A percentile compares a stretch with the other conserved stretches of the same genome.
Conservation (phyloP, 2,329 filamentous ascomycete species). For the Penicillium rolfsii region DNA sequence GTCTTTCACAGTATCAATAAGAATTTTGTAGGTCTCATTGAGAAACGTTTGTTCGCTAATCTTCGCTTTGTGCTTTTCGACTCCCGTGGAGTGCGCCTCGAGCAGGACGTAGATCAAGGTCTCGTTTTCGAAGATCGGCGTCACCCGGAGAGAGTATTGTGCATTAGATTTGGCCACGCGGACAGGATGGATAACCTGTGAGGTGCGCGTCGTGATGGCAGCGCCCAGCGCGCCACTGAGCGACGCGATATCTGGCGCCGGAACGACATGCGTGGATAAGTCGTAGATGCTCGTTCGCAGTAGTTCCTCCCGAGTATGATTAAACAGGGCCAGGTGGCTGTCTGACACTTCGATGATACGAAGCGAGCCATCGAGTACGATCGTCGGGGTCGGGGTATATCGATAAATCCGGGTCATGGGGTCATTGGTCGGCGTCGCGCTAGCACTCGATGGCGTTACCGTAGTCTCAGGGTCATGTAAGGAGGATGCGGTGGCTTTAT, state of each 20-base stretch:
- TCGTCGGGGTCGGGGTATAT: constrained; percentile 41
- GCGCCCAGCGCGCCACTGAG: constrained; percentile 43
- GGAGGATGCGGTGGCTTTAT: not conserved
- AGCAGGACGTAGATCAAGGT: constrained; percentile 48
- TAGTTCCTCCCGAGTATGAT: constrained; percentile 38
- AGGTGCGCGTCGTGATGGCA: constrained; percentile 41
- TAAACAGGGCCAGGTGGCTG: constrained; percentile 45
- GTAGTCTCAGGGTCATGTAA: not conserved
- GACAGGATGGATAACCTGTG: constrained; percentile 42
- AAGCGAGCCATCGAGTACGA: constrained; percentile 44
- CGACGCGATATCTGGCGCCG: constrained; percentile 41
- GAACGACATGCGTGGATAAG: constrained; percentile 39
- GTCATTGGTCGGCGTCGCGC: constrained; percentile 2
- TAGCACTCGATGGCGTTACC: not conserved
- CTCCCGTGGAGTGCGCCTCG: constrained; percentile 46
- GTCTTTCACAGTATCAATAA: constrained; percentile 64
- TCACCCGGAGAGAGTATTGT: constrained; percentile 40
- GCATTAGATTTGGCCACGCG: constrained; percentile 20
- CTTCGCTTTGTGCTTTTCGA: constrained; percentile 28
- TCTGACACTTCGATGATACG: constrained; percentile 50
- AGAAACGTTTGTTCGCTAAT: constrained; percentile 51
- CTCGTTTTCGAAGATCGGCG: constrained; percentile 49
- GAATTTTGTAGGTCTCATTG: constrained; percentile 62
- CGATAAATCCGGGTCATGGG: constrained; percentile 34
- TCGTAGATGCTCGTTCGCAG: constrained; percentile 46